phyloP scores from a whole-genome alignment of 257 asterid species.

The Plectranthus barbatus region DNA sequence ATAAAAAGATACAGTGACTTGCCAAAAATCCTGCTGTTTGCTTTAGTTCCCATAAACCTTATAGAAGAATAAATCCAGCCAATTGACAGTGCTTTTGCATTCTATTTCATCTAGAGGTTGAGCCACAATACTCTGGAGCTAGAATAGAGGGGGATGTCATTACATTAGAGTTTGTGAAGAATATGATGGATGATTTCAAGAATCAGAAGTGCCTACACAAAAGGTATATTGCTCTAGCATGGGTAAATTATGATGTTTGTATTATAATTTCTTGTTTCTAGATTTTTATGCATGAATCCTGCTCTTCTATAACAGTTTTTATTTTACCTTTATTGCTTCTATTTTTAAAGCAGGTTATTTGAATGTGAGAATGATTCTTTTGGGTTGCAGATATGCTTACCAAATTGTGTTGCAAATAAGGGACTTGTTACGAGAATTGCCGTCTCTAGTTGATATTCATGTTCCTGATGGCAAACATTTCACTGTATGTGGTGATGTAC shows the following conservation, averaged over 20 bases:
- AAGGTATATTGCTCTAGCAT: slow-evolving; percentile 39
- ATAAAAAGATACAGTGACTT: neutral
- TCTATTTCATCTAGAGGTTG: slow-evolving; percentile 65
- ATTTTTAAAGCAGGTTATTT: neutral
- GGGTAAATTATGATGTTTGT: neutral
- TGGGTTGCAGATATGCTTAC: slow-evolving; percentile 64
- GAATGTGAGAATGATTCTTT: neutral
- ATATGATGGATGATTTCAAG: slow-evolving; percentile 94
- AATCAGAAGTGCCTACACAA: slow-evolving; percentile 75
- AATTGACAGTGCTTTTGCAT: slow-evolving; percentile 14
- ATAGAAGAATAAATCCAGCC: neutral
- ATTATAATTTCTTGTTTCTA: neutral
- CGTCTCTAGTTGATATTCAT: slow-evolving; percentile 87
- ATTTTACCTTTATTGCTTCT: neutral
- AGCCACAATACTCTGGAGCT: slow-evolving; percentile 87
- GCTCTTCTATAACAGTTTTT: neutral
- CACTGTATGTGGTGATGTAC: slow-evolving; percentile 99
- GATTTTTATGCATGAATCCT: neutral
- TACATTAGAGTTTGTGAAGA: slow-evolving; percentile 83
- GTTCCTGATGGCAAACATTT: slow-evolving; percentile 82
- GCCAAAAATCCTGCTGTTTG: neutral
- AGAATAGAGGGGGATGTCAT: slow-evolving; percentile 86
- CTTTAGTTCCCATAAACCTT: neutral
- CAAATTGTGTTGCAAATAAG: slow-evolving; percentile 84
- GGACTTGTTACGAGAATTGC: slow-evolving; percentile 68